phyloP scores from a whole-genome alignment of 768 basidiomycete species.

The Floccularia luteovirens region DNA sequence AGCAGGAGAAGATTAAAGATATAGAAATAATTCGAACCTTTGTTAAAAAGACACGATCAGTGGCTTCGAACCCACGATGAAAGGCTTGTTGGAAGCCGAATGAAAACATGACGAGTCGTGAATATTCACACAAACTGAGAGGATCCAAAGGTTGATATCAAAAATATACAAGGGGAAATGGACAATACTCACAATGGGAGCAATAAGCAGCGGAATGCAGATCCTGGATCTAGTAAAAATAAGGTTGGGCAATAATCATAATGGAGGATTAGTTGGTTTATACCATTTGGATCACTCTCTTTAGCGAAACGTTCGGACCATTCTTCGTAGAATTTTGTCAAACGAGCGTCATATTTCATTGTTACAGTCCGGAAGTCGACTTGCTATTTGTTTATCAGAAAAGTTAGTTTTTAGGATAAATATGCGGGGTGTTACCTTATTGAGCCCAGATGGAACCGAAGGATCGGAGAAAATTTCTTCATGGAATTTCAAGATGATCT shows the following conservation, averaged over 20 bases:
- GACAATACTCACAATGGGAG: conserved; percentile 60
- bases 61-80: conserved; percentile 55
- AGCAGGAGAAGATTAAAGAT: conserved; percentile 3
- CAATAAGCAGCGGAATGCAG: conserved; percentile 54
- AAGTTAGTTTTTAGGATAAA: background rate
- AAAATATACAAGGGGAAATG: background rate
- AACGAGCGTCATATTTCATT: conserved; percentile 45
- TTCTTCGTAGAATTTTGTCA: conserved; percentile 57
- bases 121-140: conserved; percentile 63
- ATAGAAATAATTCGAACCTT: conserved; percentile 33
- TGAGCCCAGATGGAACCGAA: conserved; percentile 56
- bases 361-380: conserved; percentile 66
- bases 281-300: conserved; percentile 54
- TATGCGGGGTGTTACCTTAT: conserved; percentile 38
- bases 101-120: conserved; percentile 79
- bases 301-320: conserved; percentile 54
- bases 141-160: conserved; percentile 5
- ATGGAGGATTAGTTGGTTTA: conserved; percentile 1
- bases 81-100: conserved; percentile 84
- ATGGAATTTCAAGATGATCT: conserved; percentile 68
- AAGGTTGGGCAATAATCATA: background rate
- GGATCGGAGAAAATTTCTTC: conserved; percentile 73
- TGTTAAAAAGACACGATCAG: conserved; percentile 59
- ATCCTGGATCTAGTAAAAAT: conserved; percentile 39
- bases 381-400: conserved; percentile 27